These are phyloP conservation scores for Draba incana DNA, from an alignment of 345 rosid species.

Conservation along the genomic window DNA sequence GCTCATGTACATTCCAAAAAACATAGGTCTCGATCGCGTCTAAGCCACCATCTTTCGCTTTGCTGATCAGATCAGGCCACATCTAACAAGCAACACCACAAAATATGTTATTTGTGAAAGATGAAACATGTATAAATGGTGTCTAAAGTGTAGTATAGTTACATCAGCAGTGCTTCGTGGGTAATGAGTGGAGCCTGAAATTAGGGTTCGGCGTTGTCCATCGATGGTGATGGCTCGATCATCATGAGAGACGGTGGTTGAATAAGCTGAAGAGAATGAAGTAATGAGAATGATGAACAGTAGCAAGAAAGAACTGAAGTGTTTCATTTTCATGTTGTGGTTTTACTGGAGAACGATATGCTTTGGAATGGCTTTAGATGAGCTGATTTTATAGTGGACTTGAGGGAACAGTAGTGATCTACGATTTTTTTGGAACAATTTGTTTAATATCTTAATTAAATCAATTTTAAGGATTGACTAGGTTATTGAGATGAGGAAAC, in stretches of 20 bases:
- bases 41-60: conserved; percentile 69
- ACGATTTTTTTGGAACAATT: background rate
- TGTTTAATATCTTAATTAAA: conserved; percentile 1
- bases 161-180: conserved; percentile 68
- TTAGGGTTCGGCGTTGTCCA: conserved; percentile 56
- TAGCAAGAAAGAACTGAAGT: background rate
- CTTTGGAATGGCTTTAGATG: background rate
- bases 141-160: background rate
- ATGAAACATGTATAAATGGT: background rate
- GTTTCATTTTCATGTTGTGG: conserved; percentile 32
- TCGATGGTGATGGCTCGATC: conserved; percentile 55
- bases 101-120: background rate
- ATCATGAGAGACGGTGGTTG: conserved; percentile 46
- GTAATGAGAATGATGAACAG: conserved; percentile 1
- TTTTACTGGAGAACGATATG: background rate
- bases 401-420: background rate
- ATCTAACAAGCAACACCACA: conserved; percentile 41
- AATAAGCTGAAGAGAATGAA: background rate
- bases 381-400: conserved; percentile 22
- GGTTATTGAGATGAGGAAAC: background rate
- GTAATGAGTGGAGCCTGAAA: conserved; percentile 73
- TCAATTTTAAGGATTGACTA: conserved; percentile 20
- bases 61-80: conserved; percentile 68
- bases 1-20: conserved; percentile 73
- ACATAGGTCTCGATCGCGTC: conserved; percentile 68